phyloP scores from a whole-genome alignment of 148 eudicot genomes.

The Cornus suecica region DNA sequence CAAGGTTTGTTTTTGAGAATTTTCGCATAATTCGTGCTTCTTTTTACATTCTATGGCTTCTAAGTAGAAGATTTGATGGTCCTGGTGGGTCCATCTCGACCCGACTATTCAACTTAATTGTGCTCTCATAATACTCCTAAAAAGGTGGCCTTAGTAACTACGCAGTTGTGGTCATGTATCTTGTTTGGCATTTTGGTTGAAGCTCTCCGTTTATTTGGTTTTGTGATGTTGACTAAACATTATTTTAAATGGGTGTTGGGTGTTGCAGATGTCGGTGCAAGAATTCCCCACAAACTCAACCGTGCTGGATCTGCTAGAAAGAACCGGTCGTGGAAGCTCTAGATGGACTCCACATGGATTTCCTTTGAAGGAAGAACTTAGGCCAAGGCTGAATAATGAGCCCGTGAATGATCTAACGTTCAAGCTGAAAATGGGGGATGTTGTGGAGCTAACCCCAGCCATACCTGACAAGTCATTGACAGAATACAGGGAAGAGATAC shows the following conservation, averaged over 20 bases:
- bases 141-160: not conserved
- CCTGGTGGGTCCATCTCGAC: not conserved
- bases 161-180: not conserved
- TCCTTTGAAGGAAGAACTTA: slow-evolving; percentile 65
- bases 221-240: not conserved
- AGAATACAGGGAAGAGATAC: slow-evolving; percentile 86
- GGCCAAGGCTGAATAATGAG: slow-evolving; percentile 76
- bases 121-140: no score
- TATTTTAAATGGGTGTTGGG: slow-evolving; percentile 12
- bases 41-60: not conserved
- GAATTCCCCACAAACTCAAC: slow-evolving; percentile 81
- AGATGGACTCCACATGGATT: slow-evolving; percentile 61
- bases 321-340: slow-evolving; percentile 56
- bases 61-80: not conserved
- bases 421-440: slow-evolving; percentile 91
- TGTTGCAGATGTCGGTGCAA: slow-evolving; percentile 86
- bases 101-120: no score
- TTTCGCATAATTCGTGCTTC: not conserved
- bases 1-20: slow-evolving; percentile 47
- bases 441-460: slow-evolving; percentile 74
- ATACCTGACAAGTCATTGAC: slow-evolving; percentile 75
- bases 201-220: not conserved
- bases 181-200: not conserved
- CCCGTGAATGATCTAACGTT: slow-evolving; percentile 63
- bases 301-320: slow-evolving; percentile 60